Evolutionary conservation across 1,139 yeast species (phyloP), one percentile per base, ranked within the genome.

Genomic region (Taphrina flavorubra): DNA sequence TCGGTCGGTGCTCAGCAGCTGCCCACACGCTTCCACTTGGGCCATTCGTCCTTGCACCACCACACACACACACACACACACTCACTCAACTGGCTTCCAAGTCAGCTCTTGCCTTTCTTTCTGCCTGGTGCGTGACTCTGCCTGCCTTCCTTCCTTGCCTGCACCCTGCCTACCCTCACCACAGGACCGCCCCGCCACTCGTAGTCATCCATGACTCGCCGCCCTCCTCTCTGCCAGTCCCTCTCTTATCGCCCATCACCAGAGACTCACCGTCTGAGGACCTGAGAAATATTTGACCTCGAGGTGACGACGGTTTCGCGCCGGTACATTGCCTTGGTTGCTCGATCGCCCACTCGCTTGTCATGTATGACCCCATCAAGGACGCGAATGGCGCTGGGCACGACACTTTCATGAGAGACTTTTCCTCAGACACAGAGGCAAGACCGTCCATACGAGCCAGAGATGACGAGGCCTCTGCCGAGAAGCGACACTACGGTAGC

Each of bases 351-450:
- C n/a, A 2, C 2, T 18, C 13, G 10, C 36, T n/a, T 18, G 25
- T 34, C 66, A 56, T 58, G 60, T 64, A 56, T 31, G 58, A 58
- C 36, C 56, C 60, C 14, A 44, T 49, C 51, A 51, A 40, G 58
- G 58, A 58, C 60, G n/a, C 47, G 34, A 44, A 31, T n/a, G 20
- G 6, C 56, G 49, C 46, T 10, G 57, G n/a, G 14, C 37, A 44
- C 25, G 57, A 63, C 37, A 14, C 25, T 16, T 11, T 47, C 42
- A 40, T 42, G 51, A 31, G 18, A 13, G 59, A 47, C 14, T 20
- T 3, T 34, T 6, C 51, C 3, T 31, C 57, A 34, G 44, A 60
- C n/a, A n/a, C 42, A 11, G 60, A 56, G 53, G 34, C n/a, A n/a
- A 40, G 53, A n/a, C 53, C 18, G n/a, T 49, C 53, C 8, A 18